Evolutionary conservation across 129 eudicot genomes (phyloP).

Genomic region (Artemisia tridentata): DNA sequence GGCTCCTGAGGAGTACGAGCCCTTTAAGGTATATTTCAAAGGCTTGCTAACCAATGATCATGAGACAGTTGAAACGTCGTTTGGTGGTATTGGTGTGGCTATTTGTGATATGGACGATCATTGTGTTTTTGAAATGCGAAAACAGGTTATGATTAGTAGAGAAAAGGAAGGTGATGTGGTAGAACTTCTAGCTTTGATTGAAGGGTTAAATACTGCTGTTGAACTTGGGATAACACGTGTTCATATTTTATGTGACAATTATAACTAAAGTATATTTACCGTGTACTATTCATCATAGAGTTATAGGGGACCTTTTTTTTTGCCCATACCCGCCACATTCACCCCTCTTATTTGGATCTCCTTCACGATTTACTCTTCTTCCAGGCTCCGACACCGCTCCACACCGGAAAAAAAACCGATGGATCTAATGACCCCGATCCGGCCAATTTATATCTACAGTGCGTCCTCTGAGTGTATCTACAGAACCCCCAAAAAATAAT

Average conservation of each 20-base stretch:
- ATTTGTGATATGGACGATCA: slow-evolving; percentile 43
- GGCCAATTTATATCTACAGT: no score
- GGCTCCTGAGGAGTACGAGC: slow-evolving; percentile 3
- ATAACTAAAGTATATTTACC: no score
- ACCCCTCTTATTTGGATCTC: no score
- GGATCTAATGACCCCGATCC: no score
- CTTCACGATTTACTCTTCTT: no score
- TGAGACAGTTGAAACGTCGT: slow-evolving; percentile 19
- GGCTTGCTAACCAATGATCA: slow-evolving; percentile 40
- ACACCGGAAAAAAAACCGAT: no score
- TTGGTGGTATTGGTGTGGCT: slow-evolving; percentile 63
- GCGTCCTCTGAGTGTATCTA: no score
- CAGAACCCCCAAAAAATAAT: no score
- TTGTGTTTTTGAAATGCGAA: slow-evolving; percentile 46
- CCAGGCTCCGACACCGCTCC: no score
- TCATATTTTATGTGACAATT: slow-evolving; percentile 33
- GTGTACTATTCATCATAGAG: no score
- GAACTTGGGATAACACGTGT: slow-evolving; percentile 52
- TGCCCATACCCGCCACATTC: no score
- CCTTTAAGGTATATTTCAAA: slow-evolving; percentile 53
- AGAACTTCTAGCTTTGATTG: slow-evolving; percentile 55
- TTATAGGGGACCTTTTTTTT: no score
- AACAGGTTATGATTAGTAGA: slow-evolving; percentile 25
- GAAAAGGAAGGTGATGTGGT: slow-evolving; percentile 26
- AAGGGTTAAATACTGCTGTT: slow-evolving; percentile 51